A percentile compares a stretch with the other conserved stretches of the same genome.
Evolutionary conservation across 2,329 filamentous ascomycete genomes (phyloP).

Genomic region (Diaporthe sp.): DNA sequence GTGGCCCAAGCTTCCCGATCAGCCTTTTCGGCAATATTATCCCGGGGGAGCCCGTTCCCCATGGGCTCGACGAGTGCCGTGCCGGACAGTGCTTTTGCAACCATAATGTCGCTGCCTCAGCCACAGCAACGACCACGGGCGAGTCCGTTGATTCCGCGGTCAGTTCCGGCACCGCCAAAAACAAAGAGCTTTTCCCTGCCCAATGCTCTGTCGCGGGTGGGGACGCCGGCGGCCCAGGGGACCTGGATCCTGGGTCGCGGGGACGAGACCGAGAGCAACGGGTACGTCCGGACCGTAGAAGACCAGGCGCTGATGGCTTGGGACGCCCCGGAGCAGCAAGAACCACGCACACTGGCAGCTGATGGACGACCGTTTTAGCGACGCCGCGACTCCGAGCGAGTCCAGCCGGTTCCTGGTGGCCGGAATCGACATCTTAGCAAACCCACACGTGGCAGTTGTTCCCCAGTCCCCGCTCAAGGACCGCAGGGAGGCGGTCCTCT

Average conservation of each 20-base stretch:
- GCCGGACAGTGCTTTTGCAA: slow-evolving; percentile 11
- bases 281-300: neutral
- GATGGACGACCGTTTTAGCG: neutral
- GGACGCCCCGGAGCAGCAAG: too few relatives aligned
- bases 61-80: neutral
- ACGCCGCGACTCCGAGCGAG: neutral
- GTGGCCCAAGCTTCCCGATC: neutral
- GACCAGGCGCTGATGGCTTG: too few relatives aligned
- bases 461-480: slow-evolving; percentile 17
- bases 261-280: neutral
- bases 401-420: slow-evolving; percentile 10
- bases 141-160: slow-evolving; percentile 14
- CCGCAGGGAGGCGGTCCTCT: slow-evolving; percentile 17
- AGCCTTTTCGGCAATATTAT: slow-evolving; percentile 11
- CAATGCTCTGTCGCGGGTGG: neutral
- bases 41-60: neutral
- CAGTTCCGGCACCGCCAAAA: neutral
- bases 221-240: neutral
- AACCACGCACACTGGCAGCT: too few relatives aligned
- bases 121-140: neutral
- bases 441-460: slow-evolving; percentile 4
- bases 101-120: neutral
- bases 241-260: slow-evolving; percentile 1
- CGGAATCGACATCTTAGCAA: slow-evolving; percentile 4
- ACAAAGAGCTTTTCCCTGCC: slow-evolving; percentile 5